A percentile compares a stretch with the other conserved stretches of the same genome.
phyloP scores from a whole-genome alignment of 768 basidiomycete genomes.

The Boletus subcaerulescens region DNA sequence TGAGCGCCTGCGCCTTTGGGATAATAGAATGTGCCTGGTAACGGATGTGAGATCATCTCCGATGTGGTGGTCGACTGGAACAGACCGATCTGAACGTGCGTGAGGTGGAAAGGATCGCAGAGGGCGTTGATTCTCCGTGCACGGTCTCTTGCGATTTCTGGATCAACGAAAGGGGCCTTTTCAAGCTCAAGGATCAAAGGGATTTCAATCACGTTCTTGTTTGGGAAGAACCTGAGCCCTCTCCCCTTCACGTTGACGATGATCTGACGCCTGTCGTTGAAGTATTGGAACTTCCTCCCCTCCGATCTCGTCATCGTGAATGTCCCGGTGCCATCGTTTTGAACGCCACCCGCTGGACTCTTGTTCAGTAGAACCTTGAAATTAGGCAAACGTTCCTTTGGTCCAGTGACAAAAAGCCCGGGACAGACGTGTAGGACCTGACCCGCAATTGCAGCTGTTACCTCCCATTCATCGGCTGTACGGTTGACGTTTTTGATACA shows the following conservation, averaged over 20 bases:
- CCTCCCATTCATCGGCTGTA: constrained; percentile 49
- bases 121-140: constrained; percentile 42
- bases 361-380: constrained; percentile 59
- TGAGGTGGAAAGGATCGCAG: constrained; percentile 50
- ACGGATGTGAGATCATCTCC: background rate
- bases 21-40: constrained; percentile 29
- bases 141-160: constrained; percentile 51
- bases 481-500: constrained; percentile 30
- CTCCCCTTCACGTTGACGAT: constrained; percentile 38
- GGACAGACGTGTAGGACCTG: constrained; percentile 48
- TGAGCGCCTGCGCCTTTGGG: constrained; percentile 23
- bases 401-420: constrained; percentile 24
- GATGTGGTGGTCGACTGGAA: background rate
- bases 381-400: constrained; percentile 42
- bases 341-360: constrained; percentile 46
- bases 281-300: constrained; percentile 46
- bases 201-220: constrained; percentile 1
- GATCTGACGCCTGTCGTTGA: constrained; percentile 38
- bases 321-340: constrained; percentile 53
- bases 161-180: constrained; percentile 56
- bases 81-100: constrained; percentile 62
- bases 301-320: constrained; percentile 31
- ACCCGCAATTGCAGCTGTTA: constrained; percentile 52
- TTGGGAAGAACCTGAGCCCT: constrained; percentile 34
- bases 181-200: constrained; percentile 36